phyloP scores from a whole-genome alignment of 441 rosid species.

The Omphalea diandra region DNA sequence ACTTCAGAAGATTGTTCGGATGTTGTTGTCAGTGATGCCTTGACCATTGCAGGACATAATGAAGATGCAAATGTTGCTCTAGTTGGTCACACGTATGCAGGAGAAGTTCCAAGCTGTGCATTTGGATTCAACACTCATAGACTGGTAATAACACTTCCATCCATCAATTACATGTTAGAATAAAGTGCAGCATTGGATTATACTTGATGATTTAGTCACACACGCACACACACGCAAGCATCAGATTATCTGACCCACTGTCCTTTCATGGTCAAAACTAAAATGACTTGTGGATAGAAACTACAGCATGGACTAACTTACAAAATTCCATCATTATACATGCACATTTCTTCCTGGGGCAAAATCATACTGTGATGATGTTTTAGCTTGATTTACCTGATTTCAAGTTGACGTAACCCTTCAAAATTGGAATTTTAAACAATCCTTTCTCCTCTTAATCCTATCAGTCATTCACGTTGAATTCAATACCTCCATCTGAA shows the following conservation, averaged over 20 bases:
- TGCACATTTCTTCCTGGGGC: not conserved
- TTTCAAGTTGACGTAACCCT: not conserved
- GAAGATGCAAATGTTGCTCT: constrained; percentile 62
- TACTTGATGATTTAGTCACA: too few species aligned
- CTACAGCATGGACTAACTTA: too few species aligned
- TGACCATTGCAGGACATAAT: constrained; percentile 60
- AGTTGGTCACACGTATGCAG: constrained; percentile 56
- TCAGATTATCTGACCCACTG: too few species aligned
- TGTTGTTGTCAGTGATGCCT: constrained; percentile 37
- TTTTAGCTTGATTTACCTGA: not conserved
- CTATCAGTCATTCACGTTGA: constrained; percentile 51
- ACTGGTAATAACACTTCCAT: constrained; percentile 43
- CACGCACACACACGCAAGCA: too few species aligned
- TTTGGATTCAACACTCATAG: too few species aligned
- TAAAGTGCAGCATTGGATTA: too few species aligned
- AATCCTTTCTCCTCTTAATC: not conserved
- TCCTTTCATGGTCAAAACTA: too few species aligned
- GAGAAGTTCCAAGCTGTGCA: constrained; percentile 58
- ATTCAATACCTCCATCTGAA: constrained; percentile 54
- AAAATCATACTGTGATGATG: not conserved
- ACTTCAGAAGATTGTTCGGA: constrained; percentile 48
- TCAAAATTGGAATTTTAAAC: not conserved
- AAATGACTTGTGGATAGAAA: not conserved
- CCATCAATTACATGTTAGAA: too few species aligned
- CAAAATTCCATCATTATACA: not conserved